A percentile compares a stretch with the other conserved stretches of the same genome.
Conservation (phyloP, 805 yeast genomes). For the Saturnispora silvae region DNA sequence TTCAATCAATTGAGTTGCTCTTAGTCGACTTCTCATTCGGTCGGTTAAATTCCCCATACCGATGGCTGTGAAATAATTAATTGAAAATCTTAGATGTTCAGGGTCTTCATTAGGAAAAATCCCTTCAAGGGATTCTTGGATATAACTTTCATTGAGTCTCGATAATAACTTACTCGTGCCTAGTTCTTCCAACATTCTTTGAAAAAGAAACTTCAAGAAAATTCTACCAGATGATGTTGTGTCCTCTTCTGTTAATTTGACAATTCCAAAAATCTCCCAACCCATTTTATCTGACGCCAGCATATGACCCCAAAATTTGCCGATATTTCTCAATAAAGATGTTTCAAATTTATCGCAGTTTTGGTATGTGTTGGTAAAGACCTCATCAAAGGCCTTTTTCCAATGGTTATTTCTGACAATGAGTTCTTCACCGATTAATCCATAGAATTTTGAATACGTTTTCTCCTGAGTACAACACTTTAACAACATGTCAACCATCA, state of each 20-base stretch:
- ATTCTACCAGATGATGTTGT: slow-evolving; percentile 79
- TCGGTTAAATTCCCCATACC: slow-evolving; percentile 81
- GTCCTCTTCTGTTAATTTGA: slow-evolving; percentile 55
- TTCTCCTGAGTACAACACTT: slow-evolving; percentile 80
- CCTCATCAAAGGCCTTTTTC: slow-evolving; percentile 40
- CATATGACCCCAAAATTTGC: slow-evolving; percentile 78
- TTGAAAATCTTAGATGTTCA: slow-evolving; percentile 60
- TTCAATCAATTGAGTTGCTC: slow-evolving; percentile 13
- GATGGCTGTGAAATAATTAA: slow-evolving; percentile 88
- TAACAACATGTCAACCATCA: slow-evolving; percentile 61
- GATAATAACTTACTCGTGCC: slow-evolving; percentile 45
- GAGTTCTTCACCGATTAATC: slow-evolving; percentile 61
- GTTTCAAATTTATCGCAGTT: slow-evolving; percentile 60
- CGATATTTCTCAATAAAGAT: slow-evolving; percentile 64
- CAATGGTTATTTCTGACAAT: slow-evolving; percentile 42
- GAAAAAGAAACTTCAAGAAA: slow-evolving; percentile 68
- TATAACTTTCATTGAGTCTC: slow-evolving; percentile 42
- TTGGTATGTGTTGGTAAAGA: slow-evolving; percentile 47
- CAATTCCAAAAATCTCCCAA: slow-evolving; percentile 46
- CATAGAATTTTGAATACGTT: slow-evolving; percentile 78
- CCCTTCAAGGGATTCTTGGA: slow-evolving; percentile 39
- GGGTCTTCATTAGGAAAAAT: slow-evolving; percentile 52
- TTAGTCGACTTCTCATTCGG: slow-evolving; percentile 47
- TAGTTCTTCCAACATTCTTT: slow-evolving; percentile 66
- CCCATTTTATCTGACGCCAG: slow-evolving; percentile 60